These are phyloP conservation scores for Corynespora cassiicola DNA, from an alignment of 2,329 filamentous ascomycete species.

Conservation along the genomic window DNA sequence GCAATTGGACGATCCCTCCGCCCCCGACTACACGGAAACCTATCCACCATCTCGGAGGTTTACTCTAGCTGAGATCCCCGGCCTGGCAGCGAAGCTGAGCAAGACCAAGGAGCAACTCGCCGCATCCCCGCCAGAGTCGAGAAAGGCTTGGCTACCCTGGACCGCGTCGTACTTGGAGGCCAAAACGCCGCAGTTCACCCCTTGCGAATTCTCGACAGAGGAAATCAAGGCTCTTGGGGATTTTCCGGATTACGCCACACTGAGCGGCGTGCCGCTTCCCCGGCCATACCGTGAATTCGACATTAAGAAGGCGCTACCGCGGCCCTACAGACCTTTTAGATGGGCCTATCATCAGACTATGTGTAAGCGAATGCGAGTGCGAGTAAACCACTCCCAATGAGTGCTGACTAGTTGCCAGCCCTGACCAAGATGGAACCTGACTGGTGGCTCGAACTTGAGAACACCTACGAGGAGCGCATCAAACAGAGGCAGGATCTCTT, in stretches of 20 bases:
- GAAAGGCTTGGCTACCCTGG: constrained; percentile 30
- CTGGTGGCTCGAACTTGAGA: constrained; percentile 90
- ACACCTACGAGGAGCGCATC: constrained; percentile 72
- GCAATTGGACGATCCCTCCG: constrained; percentile 29
- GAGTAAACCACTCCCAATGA: constrained; percentile 7
- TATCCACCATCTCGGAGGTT: constrained; percentile 62
- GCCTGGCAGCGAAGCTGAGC: constrained; percentile 29
- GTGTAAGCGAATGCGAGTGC: constrained; percentile 64
- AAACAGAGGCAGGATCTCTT: constrained; percentile 72
- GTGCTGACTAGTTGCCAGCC: constrained; percentile 55
- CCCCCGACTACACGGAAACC: constrained; percentile 51
- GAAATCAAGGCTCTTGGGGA: constrained; percentile 75
- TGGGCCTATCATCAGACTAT: constrained; percentile 92
- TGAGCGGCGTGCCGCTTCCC: constrained; percentile 78
- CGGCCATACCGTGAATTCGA: constrained; percentile 69
- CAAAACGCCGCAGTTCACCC: constrained; percentile 56
- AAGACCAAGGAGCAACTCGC: constrained; percentile 30
- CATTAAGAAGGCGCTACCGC: constrained; percentile 69
- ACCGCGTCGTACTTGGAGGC: constrained; percentile 32
- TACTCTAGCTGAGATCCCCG: constrained; percentile 46
- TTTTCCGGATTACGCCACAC: constrained; percentile 78
- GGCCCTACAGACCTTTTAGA: constrained; percentile 81
- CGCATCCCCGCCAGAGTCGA: constrained; percentile 26
- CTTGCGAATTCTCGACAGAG: constrained; percentile 72
- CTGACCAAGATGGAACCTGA: constrained; percentile 79